Conservation (phyloP, 768 basidiomycete species). For the Agrocybe chaxingu region DNA sequence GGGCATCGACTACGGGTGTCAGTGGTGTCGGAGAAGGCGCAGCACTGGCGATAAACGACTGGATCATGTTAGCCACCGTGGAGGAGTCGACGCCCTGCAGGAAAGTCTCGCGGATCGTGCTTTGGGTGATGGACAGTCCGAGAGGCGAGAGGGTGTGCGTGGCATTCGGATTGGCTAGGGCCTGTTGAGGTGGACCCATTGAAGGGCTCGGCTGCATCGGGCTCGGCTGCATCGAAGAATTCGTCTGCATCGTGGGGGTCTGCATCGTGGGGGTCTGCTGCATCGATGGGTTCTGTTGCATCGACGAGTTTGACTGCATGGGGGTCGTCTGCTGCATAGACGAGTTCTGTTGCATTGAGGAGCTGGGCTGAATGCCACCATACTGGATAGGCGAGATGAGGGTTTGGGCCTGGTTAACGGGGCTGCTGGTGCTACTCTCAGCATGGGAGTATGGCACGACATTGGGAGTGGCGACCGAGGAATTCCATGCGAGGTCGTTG, state of each 20-base stretch:
- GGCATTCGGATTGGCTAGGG: slow-evolving; percentile 12
- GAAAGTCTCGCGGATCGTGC: slow-evolving; percentile 44
- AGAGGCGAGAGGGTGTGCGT: slow-evolving; percentile 18
- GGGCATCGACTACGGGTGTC: slow-evolving; percentile 44
- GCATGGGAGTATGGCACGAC: slow-evolving; percentile 38
- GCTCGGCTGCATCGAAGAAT: too few species aligned
- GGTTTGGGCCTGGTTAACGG: slow-evolving; percentile 29
- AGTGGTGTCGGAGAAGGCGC: slow-evolving; percentile 51
- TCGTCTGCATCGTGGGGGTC: slow-evolving; percentile 7
- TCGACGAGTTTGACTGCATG: too few species aligned
- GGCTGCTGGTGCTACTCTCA: slow-evolving; percentile 32
- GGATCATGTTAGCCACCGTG: slow-evolving; percentile 53
- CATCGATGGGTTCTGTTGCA: slow-evolving; percentile 10
- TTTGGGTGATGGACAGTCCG: slow-evolving; percentile 26
- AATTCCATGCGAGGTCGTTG: slow-evolving; percentile 23
- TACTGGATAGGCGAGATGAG: slow-evolving; percentile 39
- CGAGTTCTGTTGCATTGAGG: slow-evolving; percentile 19
- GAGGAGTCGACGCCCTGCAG: slow-evolving; percentile 43
- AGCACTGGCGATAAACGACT: slow-evolving; percentile 38
- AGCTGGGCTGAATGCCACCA: slow-evolving; percentile 32
- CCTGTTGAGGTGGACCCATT: slow-evolving; percentile 12
- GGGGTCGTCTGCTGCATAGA: slow-evolving; percentile 21
- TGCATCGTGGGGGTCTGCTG: slow-evolving; percentile 14
- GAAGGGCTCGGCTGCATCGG: too few species aligned
- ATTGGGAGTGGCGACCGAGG: slow-evolving; percentile 31